A percentile compares a stretch with the other conserved stretches of the same genome.
Conservation (phyloP, 2,329 filamentous ascomycete species). For the Aureobasidium pullulans region DNA sequence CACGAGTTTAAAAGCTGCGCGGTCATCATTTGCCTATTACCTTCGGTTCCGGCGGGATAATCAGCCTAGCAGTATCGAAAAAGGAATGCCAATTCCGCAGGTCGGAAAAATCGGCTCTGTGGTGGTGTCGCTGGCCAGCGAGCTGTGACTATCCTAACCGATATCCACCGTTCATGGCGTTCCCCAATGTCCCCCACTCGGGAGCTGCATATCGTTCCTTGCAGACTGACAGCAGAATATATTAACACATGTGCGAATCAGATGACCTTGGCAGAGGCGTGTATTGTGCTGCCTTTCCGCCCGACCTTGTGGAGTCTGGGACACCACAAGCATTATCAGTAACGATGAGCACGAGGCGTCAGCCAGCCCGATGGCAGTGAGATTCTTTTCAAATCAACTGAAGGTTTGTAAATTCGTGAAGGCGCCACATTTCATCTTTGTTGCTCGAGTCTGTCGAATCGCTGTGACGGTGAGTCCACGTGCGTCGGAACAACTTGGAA, state of each 20-base stretch:
- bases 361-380: neutral
- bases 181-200: neutral
- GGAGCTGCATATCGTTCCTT: neutral
- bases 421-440: neutral
- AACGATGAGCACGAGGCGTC: neutral
- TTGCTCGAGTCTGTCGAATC: neutral
- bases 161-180: neutral
- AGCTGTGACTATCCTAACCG: neutral
- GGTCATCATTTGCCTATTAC: neutral
- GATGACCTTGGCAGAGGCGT: neutral
- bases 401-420: neutral
- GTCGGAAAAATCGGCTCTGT: conserved; percentile 1
- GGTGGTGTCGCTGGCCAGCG: neutral
- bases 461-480: neutral
- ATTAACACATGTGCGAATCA: neutral
- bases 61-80: neutral
- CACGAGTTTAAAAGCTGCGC: neutral
- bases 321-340: neutral
- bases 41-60: neutral
- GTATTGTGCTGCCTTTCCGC: neutral
- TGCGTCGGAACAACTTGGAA: neutral
- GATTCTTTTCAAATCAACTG: neutral
- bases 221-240: neutral
- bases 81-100: neutral
- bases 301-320: neutral